phyloP scores from a whole-genome alignment of 192 early-diverging fungal species.

The Podochytrium sp. region DNA sequence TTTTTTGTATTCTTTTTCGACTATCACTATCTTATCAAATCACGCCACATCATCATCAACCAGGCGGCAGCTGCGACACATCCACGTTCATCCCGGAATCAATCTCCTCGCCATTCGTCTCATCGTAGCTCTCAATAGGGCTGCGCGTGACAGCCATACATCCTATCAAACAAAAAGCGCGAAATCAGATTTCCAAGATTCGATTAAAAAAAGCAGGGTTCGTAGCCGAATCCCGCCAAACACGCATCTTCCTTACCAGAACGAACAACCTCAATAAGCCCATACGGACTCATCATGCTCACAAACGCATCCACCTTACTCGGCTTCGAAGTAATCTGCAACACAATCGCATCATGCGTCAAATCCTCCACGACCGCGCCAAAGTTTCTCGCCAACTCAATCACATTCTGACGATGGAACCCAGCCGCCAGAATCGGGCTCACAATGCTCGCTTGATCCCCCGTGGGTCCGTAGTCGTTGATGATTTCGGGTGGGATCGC shows the following conservation, averaged over 20 bases:
- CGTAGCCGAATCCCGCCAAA: background rate
- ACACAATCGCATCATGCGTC: slow-evolving; percentile 76
- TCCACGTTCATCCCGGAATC: slow-evolving; percentile 74
- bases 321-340: slow-evolving; percentile 89
- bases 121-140: slow-evolving; percentile 77
- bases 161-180: slow-evolving; percentile 42
- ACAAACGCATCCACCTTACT: slow-evolving; percentile 89
- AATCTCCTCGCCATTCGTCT: slow-evolving; percentile 45
- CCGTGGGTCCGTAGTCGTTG: slow-evolving; percentile 23
- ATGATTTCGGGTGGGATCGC: slow-evolving; percentile 14
- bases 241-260: slow-evolving; percentile 60
- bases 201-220: too few relatives aligned
- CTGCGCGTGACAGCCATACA: slow-evolving; percentile 97
- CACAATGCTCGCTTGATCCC: slow-evolving; percentile 23
- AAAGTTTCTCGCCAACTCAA: slow-evolving; percentile 84
- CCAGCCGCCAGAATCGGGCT: slow-evolving; percentile 58
- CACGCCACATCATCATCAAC: slow-evolving; percentile 66
- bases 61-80: slow-evolving; percentile 89
- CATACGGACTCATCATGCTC: slow-evolving; percentile 91
- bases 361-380: slow-evolving; percentile 89
- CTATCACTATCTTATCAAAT: background rate
- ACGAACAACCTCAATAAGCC: slow-evolving; percentile 91
- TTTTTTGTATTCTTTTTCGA: background rate
- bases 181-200: background rate
- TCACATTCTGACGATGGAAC: slow-evolving; percentile 76